These are phyloP conservation scores for Hypomyces perniciosus DNA, from an alignment of 2,329 filamentous ascomycete species.

Conservation along the genomic window DNA sequence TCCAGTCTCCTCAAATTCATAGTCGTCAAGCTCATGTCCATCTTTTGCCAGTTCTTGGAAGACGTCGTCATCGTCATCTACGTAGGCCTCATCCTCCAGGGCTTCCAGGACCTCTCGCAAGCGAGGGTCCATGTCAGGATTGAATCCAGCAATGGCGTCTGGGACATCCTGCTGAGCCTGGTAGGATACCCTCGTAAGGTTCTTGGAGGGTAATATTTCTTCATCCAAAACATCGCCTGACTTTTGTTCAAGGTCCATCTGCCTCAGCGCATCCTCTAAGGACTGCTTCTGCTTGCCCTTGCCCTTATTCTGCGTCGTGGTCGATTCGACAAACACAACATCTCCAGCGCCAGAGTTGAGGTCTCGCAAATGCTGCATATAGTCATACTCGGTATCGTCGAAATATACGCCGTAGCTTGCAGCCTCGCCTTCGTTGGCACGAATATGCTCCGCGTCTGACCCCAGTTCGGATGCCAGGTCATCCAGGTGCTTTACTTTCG, in stretches of 20 bases:
- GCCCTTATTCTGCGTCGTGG: constrained; percentile 54
- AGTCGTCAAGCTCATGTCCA: constrained; percentile 66
- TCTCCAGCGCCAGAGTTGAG: constrained; percentile 65
- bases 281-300: constrained; percentile 72
- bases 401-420: constrained; percentile 90
- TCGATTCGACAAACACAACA: constrained; percentile 77
- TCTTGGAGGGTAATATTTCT: constrained; percentile 73
- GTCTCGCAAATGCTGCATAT: constrained; percentile 98
- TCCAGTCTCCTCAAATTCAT: constrained; percentile 69
- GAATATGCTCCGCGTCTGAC: constrained; percentile 56
- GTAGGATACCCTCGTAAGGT: constrained; percentile 70
- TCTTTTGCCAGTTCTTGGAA: constrained; percentile 69
- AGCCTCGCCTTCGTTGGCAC: constrained; percentile 91
- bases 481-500: constrained; percentile 58
- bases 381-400: constrained; percentile 94
- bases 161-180: constrained; percentile 91
- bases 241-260: constrained; percentile 51
- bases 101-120: constrained; percentile 88
- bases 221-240: constrained; percentile 60
- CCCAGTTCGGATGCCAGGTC: constrained; percentile 76
- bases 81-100: constrained; percentile 90
- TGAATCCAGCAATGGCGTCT: constrained; percentile 85
- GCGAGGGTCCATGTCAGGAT: constrained; percentile 96
- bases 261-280: constrained; percentile 74
- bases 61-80: constrained; percentile 81